Conservation (phyloP, 768 basidiomycete species). For the Russula foetens region DNA sequence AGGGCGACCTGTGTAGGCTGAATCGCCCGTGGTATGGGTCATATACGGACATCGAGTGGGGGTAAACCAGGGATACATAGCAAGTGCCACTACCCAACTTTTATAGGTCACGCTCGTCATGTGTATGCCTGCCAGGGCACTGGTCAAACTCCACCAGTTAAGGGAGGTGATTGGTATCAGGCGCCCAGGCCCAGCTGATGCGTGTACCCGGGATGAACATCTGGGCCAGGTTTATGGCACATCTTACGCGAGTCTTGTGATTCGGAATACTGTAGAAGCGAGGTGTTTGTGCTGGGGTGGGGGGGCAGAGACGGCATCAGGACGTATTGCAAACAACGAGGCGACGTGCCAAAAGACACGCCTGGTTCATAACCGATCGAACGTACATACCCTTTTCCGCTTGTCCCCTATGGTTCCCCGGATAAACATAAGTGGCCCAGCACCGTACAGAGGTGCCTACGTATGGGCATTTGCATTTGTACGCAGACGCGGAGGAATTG, state of each 20-base stretch:
- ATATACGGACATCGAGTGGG: conserved; percentile 12
- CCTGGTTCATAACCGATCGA: not conserved
- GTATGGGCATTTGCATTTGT: no score
- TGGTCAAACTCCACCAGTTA: not conserved
- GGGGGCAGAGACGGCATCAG: not conserved
- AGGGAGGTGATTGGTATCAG: not conserved
- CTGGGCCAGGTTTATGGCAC: conserved; percentile 3
- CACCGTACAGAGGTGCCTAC: no score
- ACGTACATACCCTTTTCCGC: not conserved
- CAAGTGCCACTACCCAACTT: not conserved
- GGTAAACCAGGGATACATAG: not conserved
- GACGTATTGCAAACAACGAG: not conserved
- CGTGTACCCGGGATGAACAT: not conserved
- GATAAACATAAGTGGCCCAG: no score
- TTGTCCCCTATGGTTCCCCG: not conserved
- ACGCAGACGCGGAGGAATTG: no score
- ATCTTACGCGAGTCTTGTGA: not conserved
- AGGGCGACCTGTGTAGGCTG: conserved; percentile 5
- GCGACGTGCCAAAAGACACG: not conserved
- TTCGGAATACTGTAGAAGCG: not conserved
- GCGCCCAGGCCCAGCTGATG: not conserved
- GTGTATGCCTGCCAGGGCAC: not conserved
- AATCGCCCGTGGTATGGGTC: conserved; percentile 7
- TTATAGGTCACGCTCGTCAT: conserved; percentile 9
- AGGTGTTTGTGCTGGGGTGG: not conserved